These are phyloP conservation scores for Collybia sp. DNA, from an alignment of 768 basidiomycete species.

Conservation along the genomic window DNA sequence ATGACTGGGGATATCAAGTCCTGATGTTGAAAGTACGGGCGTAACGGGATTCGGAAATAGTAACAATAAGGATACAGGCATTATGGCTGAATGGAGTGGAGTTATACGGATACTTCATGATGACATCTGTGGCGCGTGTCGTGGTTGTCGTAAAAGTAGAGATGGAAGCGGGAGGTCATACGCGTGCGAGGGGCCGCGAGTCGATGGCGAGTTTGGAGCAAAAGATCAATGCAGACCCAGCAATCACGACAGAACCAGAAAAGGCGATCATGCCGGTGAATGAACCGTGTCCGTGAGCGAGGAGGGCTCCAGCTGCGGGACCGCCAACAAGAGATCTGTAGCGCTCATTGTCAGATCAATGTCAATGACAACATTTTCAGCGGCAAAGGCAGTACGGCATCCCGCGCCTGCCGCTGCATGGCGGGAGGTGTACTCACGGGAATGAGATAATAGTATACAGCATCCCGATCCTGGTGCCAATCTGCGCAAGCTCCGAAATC, in stretches of 20 bases:
- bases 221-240: conserved; percentile 55
- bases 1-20: too few species aligned
- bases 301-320: conserved; percentile 57
- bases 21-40: too few species aligned
- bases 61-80: too few species aligned
- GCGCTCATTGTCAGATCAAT: too few species aligned
- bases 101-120: too few species aligned
- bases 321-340: conserved; percentile 58
- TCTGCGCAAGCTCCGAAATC: conserved; percentile 53
- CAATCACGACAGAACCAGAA: conserved; percentile 52
- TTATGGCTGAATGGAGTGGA: too few species aligned
- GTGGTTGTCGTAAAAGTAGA: too few species aligned
- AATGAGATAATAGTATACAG: conserved; percentile 63
- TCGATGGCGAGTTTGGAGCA: conserved; percentile 44
- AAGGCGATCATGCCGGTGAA: conserved; percentile 53
- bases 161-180: conserved; percentile 23
- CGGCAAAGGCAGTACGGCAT: neutral
- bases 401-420: too few species aligned
- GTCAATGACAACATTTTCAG: neutral
- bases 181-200: conserved; percentile 34
- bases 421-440: conserved; percentile 49
- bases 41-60: too few species aligned
- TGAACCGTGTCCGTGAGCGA: conserved; percentile 37
- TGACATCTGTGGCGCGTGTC: too few species aligned
- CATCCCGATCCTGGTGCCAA: conserved; percentile 61